Evolutionary conservation across 768 basidiomycete genomes (phyloP).

Genomic region (Russula vinacea): DNA sequence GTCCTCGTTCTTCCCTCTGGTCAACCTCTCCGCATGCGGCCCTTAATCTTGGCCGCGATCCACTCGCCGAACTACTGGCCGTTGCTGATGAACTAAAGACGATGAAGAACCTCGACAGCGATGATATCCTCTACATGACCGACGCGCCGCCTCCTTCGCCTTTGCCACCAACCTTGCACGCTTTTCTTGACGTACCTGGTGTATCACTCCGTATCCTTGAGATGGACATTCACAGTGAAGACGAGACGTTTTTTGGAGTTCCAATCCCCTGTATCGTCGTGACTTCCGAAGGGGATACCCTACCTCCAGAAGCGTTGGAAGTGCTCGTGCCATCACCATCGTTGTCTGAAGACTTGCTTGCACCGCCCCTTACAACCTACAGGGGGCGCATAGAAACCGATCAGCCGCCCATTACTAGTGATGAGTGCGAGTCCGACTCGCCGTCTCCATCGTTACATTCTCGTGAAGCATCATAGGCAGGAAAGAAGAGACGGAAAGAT

Average conservation of each 20-base stretch:
- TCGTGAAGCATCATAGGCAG: not conserved
- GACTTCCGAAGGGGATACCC: slow-evolving; percentile 17
- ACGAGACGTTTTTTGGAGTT: slow-evolving; percentile 19
- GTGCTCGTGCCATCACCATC: not conserved
- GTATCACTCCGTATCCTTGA: slow-evolving; percentile 16
- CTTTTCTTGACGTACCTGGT: slow-evolving; percentile 19
- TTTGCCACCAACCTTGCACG: slow-evolving; percentile 21
- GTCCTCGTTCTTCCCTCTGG: not conserved
- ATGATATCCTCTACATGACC: slow-evolving; percentile 24
- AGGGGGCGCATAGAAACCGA: slow-evolving; percentile 9
- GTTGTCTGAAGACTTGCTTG: slow-evolving; percentile 13
- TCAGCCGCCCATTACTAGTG: not conserved
- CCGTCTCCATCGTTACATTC: not conserved
- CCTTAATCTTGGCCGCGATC: not conserved
- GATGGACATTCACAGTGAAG: slow-evolving; percentile 24
- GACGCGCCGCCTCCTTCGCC: slow-evolving; percentile 12
- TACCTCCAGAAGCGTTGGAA: not conserved
- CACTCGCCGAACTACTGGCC: slow-evolving; percentile 23
- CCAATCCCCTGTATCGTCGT: slow-evolving; percentile 28
- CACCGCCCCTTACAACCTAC: slow-evolving; percentile 16
- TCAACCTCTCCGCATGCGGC: not conserved
- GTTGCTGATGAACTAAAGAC: slow-evolving; percentile 26
- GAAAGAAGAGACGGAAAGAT: not conserved
- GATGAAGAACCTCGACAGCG: slow-evolving; percentile 22
- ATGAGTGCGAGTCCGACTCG: not conserved